phyloP scores from a whole-genome alignment of 2,329 filamentous ascomycete species.

The Colletotrichum godetiae region DNA sequence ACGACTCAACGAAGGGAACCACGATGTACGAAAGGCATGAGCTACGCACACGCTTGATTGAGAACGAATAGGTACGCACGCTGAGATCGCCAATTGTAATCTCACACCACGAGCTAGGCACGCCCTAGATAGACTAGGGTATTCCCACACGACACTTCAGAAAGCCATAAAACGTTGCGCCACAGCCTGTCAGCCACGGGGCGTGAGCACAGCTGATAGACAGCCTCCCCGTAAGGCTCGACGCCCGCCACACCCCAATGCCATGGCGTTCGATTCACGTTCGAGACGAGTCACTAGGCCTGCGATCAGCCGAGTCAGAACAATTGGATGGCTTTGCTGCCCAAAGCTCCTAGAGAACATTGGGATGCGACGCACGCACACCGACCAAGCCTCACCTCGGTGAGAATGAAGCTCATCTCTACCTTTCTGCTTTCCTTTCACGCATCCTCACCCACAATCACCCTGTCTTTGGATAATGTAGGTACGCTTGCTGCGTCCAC shows the following conservation, averaged over 20 bases:
- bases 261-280: background rate
- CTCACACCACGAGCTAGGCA: background rate
- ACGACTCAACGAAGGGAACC: no score
- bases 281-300: slow-evolving; percentile 17
- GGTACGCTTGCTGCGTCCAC: background rate
- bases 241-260: background rate
- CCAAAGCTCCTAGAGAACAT: background rate
- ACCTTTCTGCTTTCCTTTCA: no score
- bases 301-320: slow-evolving; percentile 14
- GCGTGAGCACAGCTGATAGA: background rate
- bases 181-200: background rate
- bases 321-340: background rate
- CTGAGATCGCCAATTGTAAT: background rate
- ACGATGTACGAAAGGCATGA: background rate
- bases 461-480: background rate
- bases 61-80: background rate
- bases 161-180: background rate
- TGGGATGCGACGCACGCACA: background rate
- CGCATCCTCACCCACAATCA: background rate
- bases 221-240: background rate
- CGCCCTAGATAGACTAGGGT: no score
- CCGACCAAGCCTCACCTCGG: background rate
- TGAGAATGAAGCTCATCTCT: background rate
- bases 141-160: background rate
- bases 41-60: background rate